Base-by-base conservation (phyloP, 768 basidiomycete genomes). In the Lentinula edodes region DNA sequence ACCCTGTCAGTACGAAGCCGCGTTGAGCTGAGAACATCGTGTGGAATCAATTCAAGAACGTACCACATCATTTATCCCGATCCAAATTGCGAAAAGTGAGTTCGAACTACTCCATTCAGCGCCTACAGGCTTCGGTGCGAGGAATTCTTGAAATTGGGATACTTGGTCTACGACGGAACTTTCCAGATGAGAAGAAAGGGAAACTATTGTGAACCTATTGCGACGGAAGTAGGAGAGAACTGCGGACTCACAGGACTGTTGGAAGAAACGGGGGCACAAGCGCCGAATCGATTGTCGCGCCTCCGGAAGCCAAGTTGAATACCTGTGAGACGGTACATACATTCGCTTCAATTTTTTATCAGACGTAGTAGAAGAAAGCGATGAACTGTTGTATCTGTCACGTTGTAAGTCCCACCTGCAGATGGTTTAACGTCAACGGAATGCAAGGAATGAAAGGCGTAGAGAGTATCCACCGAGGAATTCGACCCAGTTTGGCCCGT, bases 31-130 rank as follows among this genome's bases (percentile, higher is more conserved):
- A 55, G 45, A 4, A 34, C 36, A 52, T 46, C 28, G 67, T 65
- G 54, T 65, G 54, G 2, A 72, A 70, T 36, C 54, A 12, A 56
- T 65, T 35, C 56, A 66, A 69, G 52, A 63, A 72, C 79, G 71
- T 58, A 82, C 82, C 46, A 85, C 76, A 58, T 86, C 86, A 63
- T 88, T 87, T 61, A 87, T 87, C 2, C 86, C 86, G 56, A 88
- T 84, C 85, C 85, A 88, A 48, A 87, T 65, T 2, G 80, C 80
- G 69, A 88, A 87, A 5, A 87, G 70, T 36, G 81, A 73, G 64
- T 87, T 81, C 2, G 72, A 70, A 65, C 80, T 78, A 42, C 76
- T 68, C 87, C 85, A 88, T 9, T 74, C 66, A 1, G 82, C 80
- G 7, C 70, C 76, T 6, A 66, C 62, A 0, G 83, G 83, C 64